These are phyloP conservation scores for Naganishia sp. DNA, from an alignment of 1,284 basidiomycete species.

Conservation along the genomic window DNA sequence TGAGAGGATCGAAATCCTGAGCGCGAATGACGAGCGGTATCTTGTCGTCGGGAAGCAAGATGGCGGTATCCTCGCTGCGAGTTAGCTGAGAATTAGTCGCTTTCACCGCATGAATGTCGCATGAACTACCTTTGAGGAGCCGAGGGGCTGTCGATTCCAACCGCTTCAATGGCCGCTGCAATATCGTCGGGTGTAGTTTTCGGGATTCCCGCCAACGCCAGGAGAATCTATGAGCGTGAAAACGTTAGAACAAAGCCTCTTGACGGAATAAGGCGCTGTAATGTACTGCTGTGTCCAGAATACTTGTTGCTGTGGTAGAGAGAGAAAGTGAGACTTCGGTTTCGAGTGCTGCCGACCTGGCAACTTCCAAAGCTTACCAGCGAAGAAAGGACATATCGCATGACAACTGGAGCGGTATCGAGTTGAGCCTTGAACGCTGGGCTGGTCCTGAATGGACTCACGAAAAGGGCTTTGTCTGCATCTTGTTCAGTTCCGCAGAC, in stretches of 20 bases:
- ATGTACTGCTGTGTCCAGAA: slow-evolving; percentile 22
- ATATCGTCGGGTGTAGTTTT: slow-evolving; percentile 23
- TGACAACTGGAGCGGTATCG: slow-evolving; percentile 33
- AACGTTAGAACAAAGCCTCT: not conserved
- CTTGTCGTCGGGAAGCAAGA: slow-evolving; percentile 23
- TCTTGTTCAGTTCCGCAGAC: slow-evolving; percentile 29
- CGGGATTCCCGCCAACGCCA: slow-evolving; percentile 23
- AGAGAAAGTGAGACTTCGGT: not conserved
- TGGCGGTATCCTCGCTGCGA: slow-evolving; percentile 11
- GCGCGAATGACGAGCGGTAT: slow-evolving; percentile 15
- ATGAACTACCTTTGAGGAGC: slow-evolving; percentile 8
- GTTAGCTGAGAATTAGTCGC: not conserved
- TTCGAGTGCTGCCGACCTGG: not conserved
- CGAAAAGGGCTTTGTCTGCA: slow-evolving; percentile 33
- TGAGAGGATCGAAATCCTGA: slow-evolving; percentile 23
- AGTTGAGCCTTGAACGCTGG: not conserved
- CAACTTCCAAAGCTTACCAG: slow-evolving; percentile 23
- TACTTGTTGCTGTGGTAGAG: slow-evolving; percentile 14
- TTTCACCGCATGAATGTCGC: not conserved
- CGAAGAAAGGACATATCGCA: slow-evolving; percentile 40
- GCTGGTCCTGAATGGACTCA: slow-evolving; percentile 18
- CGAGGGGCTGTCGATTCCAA: slow-evolving; percentile 3
- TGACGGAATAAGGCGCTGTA: not conserved
- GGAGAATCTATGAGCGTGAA: not conserved
- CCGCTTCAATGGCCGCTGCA: slow-evolving; percentile 7